A percentile compares a stretch with the other conserved stretches of the same genome.
Evolutionary conservation across 148 eudicot species (phyloP).

Genomic region (Pouteria glomerata): DNA sequence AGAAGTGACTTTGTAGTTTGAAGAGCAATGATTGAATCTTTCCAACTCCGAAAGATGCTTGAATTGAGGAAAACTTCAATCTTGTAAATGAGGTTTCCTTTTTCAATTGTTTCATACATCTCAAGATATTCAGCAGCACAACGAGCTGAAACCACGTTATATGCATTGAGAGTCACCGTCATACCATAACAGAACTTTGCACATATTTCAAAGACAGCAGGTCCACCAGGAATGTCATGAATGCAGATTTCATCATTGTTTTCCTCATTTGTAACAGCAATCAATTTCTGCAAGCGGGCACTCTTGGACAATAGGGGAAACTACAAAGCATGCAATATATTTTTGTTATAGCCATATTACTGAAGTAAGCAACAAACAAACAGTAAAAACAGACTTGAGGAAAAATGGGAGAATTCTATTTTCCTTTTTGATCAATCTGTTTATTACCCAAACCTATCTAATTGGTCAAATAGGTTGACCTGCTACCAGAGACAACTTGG

Average conservation of each 20-base stretch:
- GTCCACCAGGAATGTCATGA: constrained; percentile 82
- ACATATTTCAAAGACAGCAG: constrained; percentile 77
- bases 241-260: constrained; percentile 56
- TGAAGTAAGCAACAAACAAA: neutral
- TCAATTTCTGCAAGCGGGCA: constrained; percentile 67
- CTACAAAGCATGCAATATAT: constrained; percentile 24
- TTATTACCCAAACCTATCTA: neutral
- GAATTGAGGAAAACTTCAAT: constrained; percentile 78
- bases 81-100: constrained; percentile 81
- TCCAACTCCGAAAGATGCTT: constrained; percentile 84
- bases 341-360: neutral
- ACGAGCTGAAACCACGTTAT: constrained; percentile 79
- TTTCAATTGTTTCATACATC: constrained; percentile 71
- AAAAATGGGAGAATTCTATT: neutral
- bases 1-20: constrained; percentile 66
- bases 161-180: constrained; percentile 79
- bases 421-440: neutral
- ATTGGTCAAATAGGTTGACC: neutral
- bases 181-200: constrained; percentile 90
- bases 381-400: neutral
- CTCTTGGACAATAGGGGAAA: constrained; percentile 89
- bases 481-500: neutral
- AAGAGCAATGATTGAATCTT: constrained; percentile 87
- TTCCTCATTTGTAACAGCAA: constrained; percentile 48
- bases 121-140: constrained; percentile 92